phyloP scores from a whole-genome alignment of 2,329 filamentous ascomycete genomes.

The Metarhizium sp. region DNA sequence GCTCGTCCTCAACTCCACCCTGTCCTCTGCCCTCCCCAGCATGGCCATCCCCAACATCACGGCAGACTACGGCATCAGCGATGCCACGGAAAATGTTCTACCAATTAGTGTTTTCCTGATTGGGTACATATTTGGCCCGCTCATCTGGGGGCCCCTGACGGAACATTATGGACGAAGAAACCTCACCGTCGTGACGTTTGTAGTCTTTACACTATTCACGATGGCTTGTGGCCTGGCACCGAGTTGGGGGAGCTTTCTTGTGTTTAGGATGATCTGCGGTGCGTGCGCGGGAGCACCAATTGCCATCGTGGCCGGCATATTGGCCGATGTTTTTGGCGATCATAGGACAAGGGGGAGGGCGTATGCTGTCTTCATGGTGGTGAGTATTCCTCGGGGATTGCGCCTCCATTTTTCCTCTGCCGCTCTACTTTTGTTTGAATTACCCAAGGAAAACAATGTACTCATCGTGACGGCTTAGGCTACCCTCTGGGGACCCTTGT shows the following conservation, averaged over 20 bases:
- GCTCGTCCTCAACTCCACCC: conserved; percentile 58
- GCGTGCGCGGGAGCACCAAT: conserved; percentile 46
- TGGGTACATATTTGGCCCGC: conserved; percentile 52
- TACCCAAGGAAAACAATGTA: no score
- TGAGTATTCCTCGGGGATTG: conserved; percentile 13
- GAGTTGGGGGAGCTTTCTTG: conserved; percentile 40
- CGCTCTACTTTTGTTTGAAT: no score
- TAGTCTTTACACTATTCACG: conserved; percentile 36
- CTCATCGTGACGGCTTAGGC: conserved; percentile 23
- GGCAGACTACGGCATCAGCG: conserved; percentile 45
- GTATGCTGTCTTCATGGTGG: conserved; percentile 56
- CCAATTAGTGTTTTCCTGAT: conserved; percentile 56
- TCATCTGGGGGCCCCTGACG: conserved; percentile 56
- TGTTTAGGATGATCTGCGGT: conserved; percentile 42
- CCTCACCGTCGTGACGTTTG: conserved; percentile 31
- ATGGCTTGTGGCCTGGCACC: conserved; percentile 43
- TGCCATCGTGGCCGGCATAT: conserved; percentile 49
- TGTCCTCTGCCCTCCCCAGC: conserved; percentile 55
- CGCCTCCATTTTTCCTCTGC: no score
- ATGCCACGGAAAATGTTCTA: conserved; percentile 35
- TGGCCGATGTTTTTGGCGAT: conserved; percentile 54
- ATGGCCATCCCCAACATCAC: conserved; percentile 52
- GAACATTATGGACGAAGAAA: conserved; percentile 50
- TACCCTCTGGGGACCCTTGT: conserved; percentile 55
- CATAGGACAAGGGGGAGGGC: conserved; percentile 42